Base-by-base conservation (phyloP, 805 yeast species). In the Metschnikowia anglica region DNA sequence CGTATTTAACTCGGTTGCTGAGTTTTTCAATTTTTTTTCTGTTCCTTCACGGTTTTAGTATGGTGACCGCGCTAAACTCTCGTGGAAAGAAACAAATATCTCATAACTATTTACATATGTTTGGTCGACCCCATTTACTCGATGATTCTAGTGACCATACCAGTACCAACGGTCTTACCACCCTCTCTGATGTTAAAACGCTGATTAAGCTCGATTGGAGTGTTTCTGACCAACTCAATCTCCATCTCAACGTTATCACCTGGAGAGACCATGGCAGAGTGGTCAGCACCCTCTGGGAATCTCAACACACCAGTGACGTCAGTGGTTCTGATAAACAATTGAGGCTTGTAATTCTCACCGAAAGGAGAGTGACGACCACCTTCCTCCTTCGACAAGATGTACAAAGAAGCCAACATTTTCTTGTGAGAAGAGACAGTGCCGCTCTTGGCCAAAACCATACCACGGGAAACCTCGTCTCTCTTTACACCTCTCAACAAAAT, bases 111-210 rank as follows among this genome's bases (percentile, higher is more conserved):
- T 25, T 47, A 47, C 46, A 26, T 35, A 44, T 28, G 35, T n/a
- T 13, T 25, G 7, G 26, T 4, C 19, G 24, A 7, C 24, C 29
- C 23, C 17, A 44, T 35, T 62, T 76, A 80, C 67, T 84, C 91
- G 54, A 87, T 68, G 68, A 88, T 83, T 73, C 96, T 84, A 61
- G 99, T 93, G 60, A 93, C 81, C 76, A 93, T 76, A 77, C 99
- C 99, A 56, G 99, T 93, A 72, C 97, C 99, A 56, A 93, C 97
- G 54, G 99, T 93, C 77, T 85, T 87, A 68, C 97, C 97, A 75
- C 98, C 97, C 77, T 93, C 99, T 83, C 99, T 93, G 69, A 93
- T 79, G 83, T 93, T 93, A 85, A 93, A 93, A 75, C 98, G 87
- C 79, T 90, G 97, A 69, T 95, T 95, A 60, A 85, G 83, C 79